Base-by-base conservation (phyloP, 108 stramenopile species). In the Nannochloropsis salina region DNA sequence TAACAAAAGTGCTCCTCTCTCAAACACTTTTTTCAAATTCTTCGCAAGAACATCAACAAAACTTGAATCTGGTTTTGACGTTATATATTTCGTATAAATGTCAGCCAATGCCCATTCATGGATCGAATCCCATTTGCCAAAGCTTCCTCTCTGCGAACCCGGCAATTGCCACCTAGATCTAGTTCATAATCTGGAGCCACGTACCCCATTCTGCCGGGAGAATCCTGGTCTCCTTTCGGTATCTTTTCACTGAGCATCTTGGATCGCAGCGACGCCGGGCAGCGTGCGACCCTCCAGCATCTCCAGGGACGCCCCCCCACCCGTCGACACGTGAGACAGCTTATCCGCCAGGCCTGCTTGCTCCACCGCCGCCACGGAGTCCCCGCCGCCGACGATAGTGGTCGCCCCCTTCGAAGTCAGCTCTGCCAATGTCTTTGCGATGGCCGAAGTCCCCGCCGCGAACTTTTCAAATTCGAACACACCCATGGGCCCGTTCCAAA, bases 371-470 rank as follows among this genome's bases (percentile, higher is more conserved):
- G 98, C 97, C 90, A 98, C 99, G 89, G 97, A 97, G 94, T 99
- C 99, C 81, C 99, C 99, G 86, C 99, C 99, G 86, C 99, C 99
- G 84, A 99, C 96, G 89, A 99, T 98, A 21, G 96, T 97, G 51
- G 91, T 96, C 21, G 94, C 96, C 51, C 98, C 98, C 42, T 91
- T 91, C 44, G 90, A 91, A 86, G 98, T 97, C 86, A 95, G 90
- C 45, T 97, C 96, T 44, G 95, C 97, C 86, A 99, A 91, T 84
- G 96, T 94, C 90, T 98, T 93, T 84, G 97, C 97, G 86, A 99
- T 88, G 47, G 91, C 95, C 41, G 80, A 86, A 1, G 88, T 90
- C 40, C 91, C 96, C 43, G 86, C 92, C 44, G 96, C 95, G 90
- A 98, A 98, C 45, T 93, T 92, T 82, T 93, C 88, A 92, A 97